phyloP scores from a whole-genome alignment of 2,329 filamentous ascomycete species.

The Colletotrichum somersetense region DNA sequence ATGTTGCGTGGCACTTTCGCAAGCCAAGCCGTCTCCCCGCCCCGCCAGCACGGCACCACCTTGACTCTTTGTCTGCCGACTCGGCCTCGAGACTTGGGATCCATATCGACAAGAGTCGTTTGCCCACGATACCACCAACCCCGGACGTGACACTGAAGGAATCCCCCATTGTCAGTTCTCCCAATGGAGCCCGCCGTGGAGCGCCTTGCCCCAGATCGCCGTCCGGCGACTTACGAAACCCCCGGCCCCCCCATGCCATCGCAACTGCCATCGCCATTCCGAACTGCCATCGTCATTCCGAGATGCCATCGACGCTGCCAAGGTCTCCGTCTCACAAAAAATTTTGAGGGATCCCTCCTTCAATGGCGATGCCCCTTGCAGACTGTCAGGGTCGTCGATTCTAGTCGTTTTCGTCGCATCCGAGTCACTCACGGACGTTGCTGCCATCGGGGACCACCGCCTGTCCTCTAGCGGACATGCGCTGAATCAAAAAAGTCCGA shows the following conservation, averaged over 20 bases:
- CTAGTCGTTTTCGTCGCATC: slow-evolving; percentile 18
- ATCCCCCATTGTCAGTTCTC: slow-evolving; percentile 14
- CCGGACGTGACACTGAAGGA: slow-evolving; percentile 2
- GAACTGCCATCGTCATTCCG: not conserved
- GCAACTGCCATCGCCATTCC: not conserved
- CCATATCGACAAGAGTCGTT: slow-evolving; percentile 20
- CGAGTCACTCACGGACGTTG: slow-evolving; percentile 17
- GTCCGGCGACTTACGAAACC: slow-evolving; percentile 9
- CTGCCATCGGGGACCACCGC: slow-evolving; percentile 18
- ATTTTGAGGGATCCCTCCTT: slow-evolving; percentile 6
- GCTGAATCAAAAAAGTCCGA: slow-evolving; percentile 19
- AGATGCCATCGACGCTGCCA: slow-evolving; percentile 1
- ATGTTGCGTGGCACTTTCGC: not conserved
- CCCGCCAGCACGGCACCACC: not conserved
- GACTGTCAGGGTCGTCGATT: slow-evolving; percentile 2
- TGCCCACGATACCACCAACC: not conserved
- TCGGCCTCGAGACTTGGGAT: slow-evolving; percentile 4
- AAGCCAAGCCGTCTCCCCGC: not conserved
- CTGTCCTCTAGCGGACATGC: slow-evolving; percentile 22
- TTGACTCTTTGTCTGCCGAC: not conserved
- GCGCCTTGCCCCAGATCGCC: slow-evolving; percentile 25
- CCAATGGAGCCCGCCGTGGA: slow-evolving; percentile 12
- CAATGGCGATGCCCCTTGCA: not conserved
- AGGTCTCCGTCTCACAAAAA: not conserved
- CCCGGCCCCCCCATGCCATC: not conserved